These are phyloP conservation scores for Elsinoe necatrix DNA, from an alignment of 2,329 filamentous ascomycete genomes.

Conservation along the genomic window DNA sequence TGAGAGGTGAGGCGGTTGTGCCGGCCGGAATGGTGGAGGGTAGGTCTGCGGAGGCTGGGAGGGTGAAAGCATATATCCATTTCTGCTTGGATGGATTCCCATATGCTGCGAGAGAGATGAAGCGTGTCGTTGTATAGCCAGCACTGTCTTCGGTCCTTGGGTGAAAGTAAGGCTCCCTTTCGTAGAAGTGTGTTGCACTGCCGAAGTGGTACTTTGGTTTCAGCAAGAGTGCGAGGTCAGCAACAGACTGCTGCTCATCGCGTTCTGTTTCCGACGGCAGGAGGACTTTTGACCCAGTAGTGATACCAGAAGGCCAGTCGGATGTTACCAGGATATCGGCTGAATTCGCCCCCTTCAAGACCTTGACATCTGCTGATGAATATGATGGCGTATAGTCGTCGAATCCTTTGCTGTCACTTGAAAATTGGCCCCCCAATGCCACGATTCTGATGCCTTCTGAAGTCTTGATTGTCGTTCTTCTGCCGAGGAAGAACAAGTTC, in stretches of 20 bases:
- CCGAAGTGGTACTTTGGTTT: conserved; percentile 92
- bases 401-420: conserved; percentile 44
- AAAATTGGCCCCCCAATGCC: conserved; percentile 59
- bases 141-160: conserved; percentile 45
- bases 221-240: conserved; percentile 67
- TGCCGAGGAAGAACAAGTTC: conserved; percentile 87
- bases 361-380: conserved; percentile 35
- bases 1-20: conserved; percentile 67
- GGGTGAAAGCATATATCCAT: conserved; percentile 59
- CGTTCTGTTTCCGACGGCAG: conserved; percentile 38
- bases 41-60: conserved; percentile 56
- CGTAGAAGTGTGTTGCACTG: conserved; percentile 65
- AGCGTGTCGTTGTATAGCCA: conserved; percentile 63
- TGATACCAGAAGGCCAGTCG: conserved; percentile 72
- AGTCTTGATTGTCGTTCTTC: conserved; percentile 79
- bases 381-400: conserved; percentile 41
- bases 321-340: conserved; percentile 83
- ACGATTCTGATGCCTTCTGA: conserved; percentile 82
- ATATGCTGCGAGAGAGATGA: conserved; percentile 77
- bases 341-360: conserved; percentile 64
- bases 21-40: conserved; percentile 57
- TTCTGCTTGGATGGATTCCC: conserved; percentile 72
- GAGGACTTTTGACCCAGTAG: conserved; percentile 56
- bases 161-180: conserved; percentile 88
- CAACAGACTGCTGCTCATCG: conserved; percentile 56